phyloP scores from a whole-genome alignment of 441 rosid genomes.

The Theobroma grandiflorum region DNA sequence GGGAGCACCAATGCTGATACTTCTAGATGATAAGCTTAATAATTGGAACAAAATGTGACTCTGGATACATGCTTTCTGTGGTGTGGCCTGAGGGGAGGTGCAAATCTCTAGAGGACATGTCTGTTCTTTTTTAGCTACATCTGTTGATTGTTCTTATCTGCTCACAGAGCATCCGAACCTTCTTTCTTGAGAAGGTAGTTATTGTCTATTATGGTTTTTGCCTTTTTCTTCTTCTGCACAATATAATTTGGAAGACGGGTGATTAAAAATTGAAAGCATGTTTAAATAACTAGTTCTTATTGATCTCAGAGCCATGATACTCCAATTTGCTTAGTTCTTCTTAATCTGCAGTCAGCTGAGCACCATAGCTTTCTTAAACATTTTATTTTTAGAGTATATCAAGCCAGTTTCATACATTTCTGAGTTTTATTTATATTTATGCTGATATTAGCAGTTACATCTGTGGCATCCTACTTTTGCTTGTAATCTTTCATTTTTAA shows the following conservation, averaged over 20 bases:
- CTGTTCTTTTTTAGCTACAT: conserved; percentile 1
- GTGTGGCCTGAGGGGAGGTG: neutral
- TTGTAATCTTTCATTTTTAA: neutral
- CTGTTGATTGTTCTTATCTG: conserved; percentile 15
- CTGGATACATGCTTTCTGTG: neutral
- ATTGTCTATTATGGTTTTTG: neutral
- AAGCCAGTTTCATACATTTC: neutral
- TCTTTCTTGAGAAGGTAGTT: neutral
- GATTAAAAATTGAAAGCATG: neutral
- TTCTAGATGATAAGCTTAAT: neutral
- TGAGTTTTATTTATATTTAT: neutral
- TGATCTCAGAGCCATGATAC: neutral
- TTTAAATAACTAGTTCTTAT: neutral
- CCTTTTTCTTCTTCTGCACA: neutral
- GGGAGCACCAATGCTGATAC: neutral
- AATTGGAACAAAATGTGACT: neutral
- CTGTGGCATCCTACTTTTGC: neutral
- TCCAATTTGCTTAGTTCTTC: conserved; percentile 4
- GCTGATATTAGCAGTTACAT: neutral
- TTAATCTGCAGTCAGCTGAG: neutral
- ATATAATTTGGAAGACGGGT: neutral
- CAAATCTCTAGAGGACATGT: conserved; percentile 13
- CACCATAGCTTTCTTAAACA: conserved; percentile 3
- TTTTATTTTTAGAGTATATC: neutral
- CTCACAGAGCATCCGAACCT: conserved; percentile 1